Base-by-base conservation (phyloP, 805 yeast species). In the Lachancea waltii region DNA sequence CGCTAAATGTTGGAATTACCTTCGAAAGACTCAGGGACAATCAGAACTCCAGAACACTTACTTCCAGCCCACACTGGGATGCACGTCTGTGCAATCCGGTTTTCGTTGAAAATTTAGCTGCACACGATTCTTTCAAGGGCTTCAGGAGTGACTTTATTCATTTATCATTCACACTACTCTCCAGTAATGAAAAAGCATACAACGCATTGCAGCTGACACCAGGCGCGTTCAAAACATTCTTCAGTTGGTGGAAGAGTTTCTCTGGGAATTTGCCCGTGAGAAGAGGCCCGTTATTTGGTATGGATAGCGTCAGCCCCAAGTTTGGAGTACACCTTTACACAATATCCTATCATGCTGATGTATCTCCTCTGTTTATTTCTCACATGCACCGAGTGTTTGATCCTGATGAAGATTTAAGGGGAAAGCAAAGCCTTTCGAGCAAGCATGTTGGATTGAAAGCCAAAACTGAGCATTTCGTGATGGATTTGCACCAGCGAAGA, bases 91-190 rank as follows among this genome's bases (percentile, higher is more conserved):
- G 63, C 42, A 77, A 83, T 48, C 89, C 89, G 1, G 57, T 62
- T 13, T 63, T 56, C 38, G 69, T 75, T 18, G 56, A 65, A 3
- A 76, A 77, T 21, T 49, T 56, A 13, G 62, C 57, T 0, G 51
- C 53, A 2, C 87, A 87, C 63, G 97, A 90, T 61, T 85, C 96
- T 0, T 90, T 81, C 56, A 62, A 60, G 9, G 86, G 81, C 0
- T 92, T 79, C 65, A 65, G 97, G 54, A 82, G 95, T 45, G 80
- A 86, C 39, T 89, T 76, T 54, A 68, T 90, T 8, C 95, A 86
- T 54, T 56, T 84, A 68, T 75, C 87, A 0, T 63, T 83, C 26
- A 62, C 75, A 0, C 64, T 83, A 22, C 51, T 64, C 3, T 75
- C 83, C 0, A 54, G 53, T n/a, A 42, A 49, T 4, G 45, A 54